Base-by-base conservation (phyloP, 1,139 yeast genomes). In the Kodamaea anthophila region DNA sequence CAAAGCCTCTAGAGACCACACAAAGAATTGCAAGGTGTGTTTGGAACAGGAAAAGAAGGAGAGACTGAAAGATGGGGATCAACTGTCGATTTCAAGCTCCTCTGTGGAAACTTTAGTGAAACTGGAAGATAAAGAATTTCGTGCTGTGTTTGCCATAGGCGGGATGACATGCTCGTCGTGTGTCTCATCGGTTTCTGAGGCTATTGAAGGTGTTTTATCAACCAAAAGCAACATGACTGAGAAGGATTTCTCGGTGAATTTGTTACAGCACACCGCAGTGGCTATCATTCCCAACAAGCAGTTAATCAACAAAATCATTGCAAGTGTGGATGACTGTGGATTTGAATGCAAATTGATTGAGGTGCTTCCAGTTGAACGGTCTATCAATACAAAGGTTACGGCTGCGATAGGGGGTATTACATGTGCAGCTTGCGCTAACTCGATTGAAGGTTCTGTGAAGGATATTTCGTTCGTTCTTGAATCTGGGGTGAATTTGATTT, bases 321-420 rank as follows among this genome's bases (percentile, higher is more conserved):
- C 57, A 7, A 48, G 58, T 2, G 58, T 82, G 2, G 59, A 66
- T 11, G 80, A 74, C 10, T 46, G 63, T 2, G 87, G 88, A 0
- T 79, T 70, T 43, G 70, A 68, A 9, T 71, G 80, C 31, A 67
- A 64, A 14, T 53, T 81, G 12, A 49, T 74, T 3, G 87, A 80
- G 40, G 60, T 80, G 4, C 47, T 76, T 16, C 87, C 86, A 0
- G 67, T 77, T 4, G 65, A 64, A 22, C 58, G 70, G 25, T 56
- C 72, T 2, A 48, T 58, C 8, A 65, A 63, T 36, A 68, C 64
- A 38, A 70, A 67, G 42, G 69, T 79, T 5, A 59, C 65, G 6
- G 86, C 85, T 2, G 55, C 74, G 0, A 72, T 82, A 29, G 83
- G 80, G 4, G 91, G 91, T 4, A 80, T 82, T 53, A 75, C 87